These are phyloP conservation scores for Nannochloropsis salina DNA, from an alignment of 108 stramenopile genomes.

Conservation along the genomic window DNA sequence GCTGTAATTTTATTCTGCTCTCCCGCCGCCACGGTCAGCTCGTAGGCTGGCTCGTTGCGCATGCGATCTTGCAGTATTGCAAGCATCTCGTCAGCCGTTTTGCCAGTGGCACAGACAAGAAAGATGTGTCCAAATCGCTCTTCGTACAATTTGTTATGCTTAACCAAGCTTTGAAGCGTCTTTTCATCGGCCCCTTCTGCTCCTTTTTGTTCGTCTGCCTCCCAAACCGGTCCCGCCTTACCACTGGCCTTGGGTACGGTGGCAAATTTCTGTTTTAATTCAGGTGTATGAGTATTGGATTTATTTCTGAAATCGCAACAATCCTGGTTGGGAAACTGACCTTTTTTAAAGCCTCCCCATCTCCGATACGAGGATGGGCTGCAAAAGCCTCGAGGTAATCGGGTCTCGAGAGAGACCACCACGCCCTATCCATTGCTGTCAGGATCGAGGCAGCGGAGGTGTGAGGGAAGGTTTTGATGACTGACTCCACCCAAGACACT, in stretches of 20 bases:
- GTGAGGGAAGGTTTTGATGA: not conserved
- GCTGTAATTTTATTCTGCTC: conserved; percentile 41
- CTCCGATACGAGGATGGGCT: conserved; percentile 49
- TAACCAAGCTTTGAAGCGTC: conserved; percentile 27
- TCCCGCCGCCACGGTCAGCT: conserved; percentile 38
- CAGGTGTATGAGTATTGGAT: too few relatives aligned
- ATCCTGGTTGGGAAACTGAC: not conserved
- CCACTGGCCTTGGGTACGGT: conserved; percentile 21
- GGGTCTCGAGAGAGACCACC: conserved; percentile 7
- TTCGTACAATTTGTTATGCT: conserved; percentile 38
- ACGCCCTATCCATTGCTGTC: not conserved
- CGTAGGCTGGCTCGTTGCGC: conserved; percentile 33
- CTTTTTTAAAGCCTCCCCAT: conserved; percentile 39
- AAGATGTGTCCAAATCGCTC: conserved; percentile 45
- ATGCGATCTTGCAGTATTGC: conserved; percentile 32
- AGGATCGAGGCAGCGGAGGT: not conserved
- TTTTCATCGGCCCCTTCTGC: conserved; percentile 43
- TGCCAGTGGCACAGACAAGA: conserved; percentile 51
- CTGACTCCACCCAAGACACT: not conserved
- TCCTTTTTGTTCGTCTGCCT: conserved; percentile 47
- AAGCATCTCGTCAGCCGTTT: conserved; percentile 48
- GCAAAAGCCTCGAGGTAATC: conserved; percentile 48
- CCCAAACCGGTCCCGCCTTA: conserved; percentile 39
- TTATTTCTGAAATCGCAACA: too few relatives aligned
- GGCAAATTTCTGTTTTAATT: not conserved